Evolutionary conservation across 1,284 basidiomycete genomes (phyloP).

Genomic region (Microbotryomycetes sp.): DNA sequence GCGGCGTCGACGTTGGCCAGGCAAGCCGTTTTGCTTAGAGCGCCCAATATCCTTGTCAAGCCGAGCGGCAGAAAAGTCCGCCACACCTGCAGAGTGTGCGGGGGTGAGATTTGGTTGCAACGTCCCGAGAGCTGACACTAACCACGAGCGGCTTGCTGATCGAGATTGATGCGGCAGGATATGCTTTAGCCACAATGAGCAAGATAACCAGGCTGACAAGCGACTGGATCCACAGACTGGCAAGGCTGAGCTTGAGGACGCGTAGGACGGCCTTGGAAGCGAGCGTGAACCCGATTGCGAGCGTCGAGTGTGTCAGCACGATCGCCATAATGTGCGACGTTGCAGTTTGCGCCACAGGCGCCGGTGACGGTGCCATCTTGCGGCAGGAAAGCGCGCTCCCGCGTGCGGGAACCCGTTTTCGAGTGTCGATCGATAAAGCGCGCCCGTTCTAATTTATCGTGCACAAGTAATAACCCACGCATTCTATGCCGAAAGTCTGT

Average conservation of each 20-base stretch:
- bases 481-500: no score
- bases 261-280: background rate
- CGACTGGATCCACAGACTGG: background rate
- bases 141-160: background rate
- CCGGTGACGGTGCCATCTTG: no score
- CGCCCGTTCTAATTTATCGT: no score
- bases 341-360: background rate
- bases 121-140: background rate
- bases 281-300: background rate
- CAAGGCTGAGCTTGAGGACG: background rate
- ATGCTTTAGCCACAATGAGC: background rate
- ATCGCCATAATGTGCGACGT: background rate
- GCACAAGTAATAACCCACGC: no score
- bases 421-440: no score
- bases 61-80: background rate
- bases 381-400: no score
- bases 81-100: background rate
- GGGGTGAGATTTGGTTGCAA: background rate
- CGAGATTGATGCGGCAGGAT: background rate
- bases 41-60: constrained; percentile 10
- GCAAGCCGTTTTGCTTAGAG: constrained; percentile 15
- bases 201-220: background rate
- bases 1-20: constrained; percentile 18
- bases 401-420: no score
- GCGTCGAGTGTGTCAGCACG: background rate